Evolutionary conservation across 2,329 filamentous ascomycete genomes (phyloP), one percentile per base, ranked within the genome.

Genomic region (Fusarium newnesense): DNA sequence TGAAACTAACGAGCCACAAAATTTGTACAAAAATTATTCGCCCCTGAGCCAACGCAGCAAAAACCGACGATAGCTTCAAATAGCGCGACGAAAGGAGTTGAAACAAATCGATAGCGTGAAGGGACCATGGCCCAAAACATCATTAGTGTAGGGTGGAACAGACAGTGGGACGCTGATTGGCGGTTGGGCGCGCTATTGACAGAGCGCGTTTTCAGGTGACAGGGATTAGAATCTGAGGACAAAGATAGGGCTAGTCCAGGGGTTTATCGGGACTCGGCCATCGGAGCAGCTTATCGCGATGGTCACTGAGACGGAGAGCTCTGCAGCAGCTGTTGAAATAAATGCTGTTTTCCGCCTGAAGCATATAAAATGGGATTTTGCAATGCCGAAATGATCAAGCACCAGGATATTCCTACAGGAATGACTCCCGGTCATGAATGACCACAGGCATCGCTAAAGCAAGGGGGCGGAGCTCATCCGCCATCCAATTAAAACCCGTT

Each of bases 71-170:
- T 69, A 47, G 66, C 65, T 59, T 64, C 59, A 49, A 52, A 59
- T 69, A 69, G 65, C 32, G 64, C 12, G 40, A 16, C 18, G 18
- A 43, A 32, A 62, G 8, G 30, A 50, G 39, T 52, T 52, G 46
- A 61, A 61, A 67, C 53, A 42, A 69, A 53, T 69, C 67, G 40
- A 69, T 69, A 69, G 67, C 53, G 59, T 19, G n/a, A 11, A 57
- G 24, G 18, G 13, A 54, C n/a, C 42, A 24, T 18, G 5, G 5
- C 28, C 13, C 21, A 34, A 24, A 37, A 37, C 26, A 13, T 40
- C 16, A 43, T 43, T 69, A 52, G 64, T 9, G 24, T 12, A 13
- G 18, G 16, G 24, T 58, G 28, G 53, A 37, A 19, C 18, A 26
- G 37, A 9, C 24, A 16, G n/a, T 11, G 16, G 10, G n/a, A 37